These are phyloP conservation scores for Entomortierella parvispora DNA, from an alignment of 192 early-diverging fungal species.

Conservation along the genomic window DNA sequence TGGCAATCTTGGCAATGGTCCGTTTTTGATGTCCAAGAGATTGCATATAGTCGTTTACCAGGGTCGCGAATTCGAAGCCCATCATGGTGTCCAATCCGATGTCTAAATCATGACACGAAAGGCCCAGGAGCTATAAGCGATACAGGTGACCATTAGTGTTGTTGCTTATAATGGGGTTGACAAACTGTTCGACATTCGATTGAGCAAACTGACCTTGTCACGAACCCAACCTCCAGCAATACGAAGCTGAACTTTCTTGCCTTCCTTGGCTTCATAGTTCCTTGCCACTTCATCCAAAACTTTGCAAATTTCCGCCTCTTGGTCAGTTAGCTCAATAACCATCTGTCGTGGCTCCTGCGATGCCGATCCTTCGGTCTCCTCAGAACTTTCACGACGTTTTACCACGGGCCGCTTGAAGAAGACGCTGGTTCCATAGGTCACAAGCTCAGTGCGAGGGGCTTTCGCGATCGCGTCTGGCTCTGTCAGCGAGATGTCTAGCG, in stretches of 20 bases:
- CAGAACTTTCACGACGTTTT: too few relatives aligned
- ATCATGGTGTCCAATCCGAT: conserved; percentile 92
- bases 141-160: too few relatives aligned
- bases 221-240: conserved; percentile 99
- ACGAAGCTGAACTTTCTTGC: conserved; percentile 72
- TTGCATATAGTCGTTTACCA: conserved; percentile 70
- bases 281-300: conserved; percentile 71
- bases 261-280: conserved; percentile 53
- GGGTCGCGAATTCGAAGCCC: conserved; percentile 88
- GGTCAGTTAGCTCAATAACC: conserved; percentile 63
- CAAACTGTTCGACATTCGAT: too few relatives aligned
- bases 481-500: too few relatives aligned
- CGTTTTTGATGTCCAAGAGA: conserved; percentile 27
- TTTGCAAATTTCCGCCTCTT: conserved; percentile 75
- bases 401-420: too few relatives aligned
- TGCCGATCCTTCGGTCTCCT: background rate
- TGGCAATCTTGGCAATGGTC: conserved; percentile 83
- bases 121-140: conserved; percentile 75
- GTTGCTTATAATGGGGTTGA: too few relatives aligned
- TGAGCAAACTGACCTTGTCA: conserved; percentile 85
- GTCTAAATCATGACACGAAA: conserved; percentile 89
- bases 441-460: too few relatives aligned
- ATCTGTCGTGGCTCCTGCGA: conserved; percentile 9
- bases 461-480: too few relatives aligned
- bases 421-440: too few relatives aligned